Base-by-base conservation (phyloP, 2,329 filamentous ascomycete genomes). In the Diaporthe longicolla region DNA sequence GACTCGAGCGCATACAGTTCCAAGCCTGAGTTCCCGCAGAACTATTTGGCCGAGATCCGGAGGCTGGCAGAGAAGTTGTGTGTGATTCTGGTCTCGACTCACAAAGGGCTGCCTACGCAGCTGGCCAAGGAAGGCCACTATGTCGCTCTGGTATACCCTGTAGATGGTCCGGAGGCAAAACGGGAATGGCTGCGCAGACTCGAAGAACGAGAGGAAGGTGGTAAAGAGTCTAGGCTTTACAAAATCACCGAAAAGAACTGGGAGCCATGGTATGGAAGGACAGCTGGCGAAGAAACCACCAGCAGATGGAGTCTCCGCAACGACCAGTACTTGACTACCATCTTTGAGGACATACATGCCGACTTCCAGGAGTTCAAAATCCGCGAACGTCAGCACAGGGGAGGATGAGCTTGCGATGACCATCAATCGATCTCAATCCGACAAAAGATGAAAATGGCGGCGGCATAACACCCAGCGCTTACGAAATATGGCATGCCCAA, bases 401-500 rank as follows among this genome's bases (percentile, higher is more conserved):
- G 48, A 13, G 10, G 21, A 29, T 63, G 70, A 71, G 15, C 24
- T 24, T 24, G 3, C 19, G 32, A 32, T 48, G 13, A 19, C 15
- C 9, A 45, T 71, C 35, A 68, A 6, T 35, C n/a, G 5, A 75
- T 17, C 29, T 26, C 50, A 5, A 75, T 72, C n/a, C 50, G 72
- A 37, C 57, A 69, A 15, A 85, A 81, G 4, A 84, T 80, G n/a
- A 76, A 43, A 17, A 81, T 79, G 0, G 85, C 84, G 21, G 78
- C 74, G 10, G 79, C 70, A 75, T 87, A 87, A 50, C 83, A 82
- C 11, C 77, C 78, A 0, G 83, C 82, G 68, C 84, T 86, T 13
- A 82, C 81, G 52, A 84, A 80, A 73, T 83, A 87, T 4, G 85
- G 85, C 72, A 83, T 73, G 0, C 85, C 85, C 40, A 85, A 75